Base-by-base conservation (phyloP, 1,139 yeast species). In the Candida dubliniensis region DNA sequence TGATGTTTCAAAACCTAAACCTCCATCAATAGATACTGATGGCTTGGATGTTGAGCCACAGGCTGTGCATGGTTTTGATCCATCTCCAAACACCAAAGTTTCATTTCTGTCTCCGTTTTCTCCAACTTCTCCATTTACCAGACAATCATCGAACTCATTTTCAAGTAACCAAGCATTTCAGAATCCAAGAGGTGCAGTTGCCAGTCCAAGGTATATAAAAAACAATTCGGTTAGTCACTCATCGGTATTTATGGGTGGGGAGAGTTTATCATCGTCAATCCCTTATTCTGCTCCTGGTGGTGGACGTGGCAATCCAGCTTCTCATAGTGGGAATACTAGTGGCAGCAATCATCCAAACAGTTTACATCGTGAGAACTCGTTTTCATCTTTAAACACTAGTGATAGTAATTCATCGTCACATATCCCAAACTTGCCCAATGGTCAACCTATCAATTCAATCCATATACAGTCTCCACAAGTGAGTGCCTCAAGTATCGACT, bases 241-340 rank as follows among this genome's bases (percentile, higher is more conserved):
- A 27, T 66, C 73, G 24, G 70, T 71, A 45, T 57, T 66, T 44
- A 63, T 66, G 44, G 70, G 70, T 32, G 60, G 62, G 32, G 77
- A 74, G 47, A 75, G 84, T 43, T 67, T 83, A 50, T 79, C 87
- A 10, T 69, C 81, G 15, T 75, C 81, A 40, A 84, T 85, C 42
- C 93, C 93, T 0, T 85, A 83, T 60, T 74, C 84, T 7, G 90
- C 84, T 2, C 93, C 93, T 1, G 85, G 85, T 10, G 82, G 82
- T 3, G 82, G 82, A 2, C 66, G 76, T 41, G 50, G 53, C 15
- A 37, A 14, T 13, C 12, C 32, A 24, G 32, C 29, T 13, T 30
- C 32, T 30, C 25, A 26, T 24, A 36, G 32, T 31, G 34, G 25
- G 29, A 43, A 30, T 50, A 26, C 51, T 50, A 52, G 56, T 29